Evolutionary conservation across 2,329 filamentous ascomycete genomes (phyloP).

Genomic region (Penicillium italicum): DNA sequence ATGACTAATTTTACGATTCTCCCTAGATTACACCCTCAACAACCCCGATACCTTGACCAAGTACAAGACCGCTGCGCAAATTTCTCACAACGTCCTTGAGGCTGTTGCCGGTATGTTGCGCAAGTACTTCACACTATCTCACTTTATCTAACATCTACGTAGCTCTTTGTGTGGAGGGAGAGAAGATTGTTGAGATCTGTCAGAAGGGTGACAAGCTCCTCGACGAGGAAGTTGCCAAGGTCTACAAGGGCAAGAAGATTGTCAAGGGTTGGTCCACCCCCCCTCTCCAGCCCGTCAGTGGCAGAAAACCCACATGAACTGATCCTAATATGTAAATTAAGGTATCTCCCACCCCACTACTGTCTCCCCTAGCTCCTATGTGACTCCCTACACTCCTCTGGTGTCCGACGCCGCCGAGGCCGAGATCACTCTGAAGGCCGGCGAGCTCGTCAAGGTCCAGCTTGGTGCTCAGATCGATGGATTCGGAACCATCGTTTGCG

Average conservation of each 20-base stretch:
- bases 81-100: conserved; percentile 92
- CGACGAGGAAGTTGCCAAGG: conserved; percentile 88
- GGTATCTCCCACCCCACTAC: conserved; percentile 92
- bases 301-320: conserved; percentile 6
- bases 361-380: conserved; percentile 86
- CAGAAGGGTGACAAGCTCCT: conserved; percentile 93
- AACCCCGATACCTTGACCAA: conserved; percentile 96
- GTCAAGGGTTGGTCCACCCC: conserved; percentile 66
- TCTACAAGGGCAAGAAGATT: conserved; percentile 98
- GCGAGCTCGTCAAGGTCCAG: conserved; percentile 93
- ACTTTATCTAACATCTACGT: conserved; percentile 22
- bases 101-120: conserved; percentile 61
- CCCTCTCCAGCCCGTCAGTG: background rate
- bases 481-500: conserved; percentile 92
- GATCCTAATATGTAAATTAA: conserved; percentile 36
- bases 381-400: conserved; percentile 95
- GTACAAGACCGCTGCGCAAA: conserved; percentile 94
- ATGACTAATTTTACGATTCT: conserved; percentile 14
- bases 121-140: conserved; percentile 1
- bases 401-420: conserved; percentile 83
- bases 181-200: conserved; percentile 91
- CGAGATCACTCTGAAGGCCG: conserved; percentile 70
- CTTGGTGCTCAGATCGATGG: conserved; percentile 98
- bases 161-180: conserved; percentile 73
- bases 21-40: conserved; percentile 77